Evolutionary conservation across 768 basidiomycete genomes (phyloP), one percentile per base, ranked within the genome.

Genomic region (Pleurotus sapidus): DNA sequence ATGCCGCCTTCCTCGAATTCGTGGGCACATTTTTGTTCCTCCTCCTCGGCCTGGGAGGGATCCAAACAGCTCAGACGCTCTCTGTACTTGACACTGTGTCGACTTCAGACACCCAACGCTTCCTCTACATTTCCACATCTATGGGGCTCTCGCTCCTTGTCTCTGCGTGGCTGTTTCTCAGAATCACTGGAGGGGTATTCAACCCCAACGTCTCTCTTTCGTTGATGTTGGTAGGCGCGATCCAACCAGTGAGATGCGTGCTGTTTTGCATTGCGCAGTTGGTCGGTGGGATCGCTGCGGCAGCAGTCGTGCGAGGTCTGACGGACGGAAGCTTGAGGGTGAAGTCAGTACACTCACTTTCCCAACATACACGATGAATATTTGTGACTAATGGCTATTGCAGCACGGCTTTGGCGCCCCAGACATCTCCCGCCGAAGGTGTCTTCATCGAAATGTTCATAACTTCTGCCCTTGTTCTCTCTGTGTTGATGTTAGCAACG

Each of bases 401-500:
- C 58, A 87, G 85, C 61, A 84, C 82, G 6, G 67, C 68, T 61
- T 72, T 84, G 34, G 72, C 73, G 9, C 64, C 68, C 18, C 78
- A 76, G 3, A 68, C 81, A 58, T 87, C 78, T 68, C 59, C 67
- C 3, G 76, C 83, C 0, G 84, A 88, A 66, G 85, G 75, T 8
- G 77, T 87, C 14, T 88, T 88, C 67, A 86, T 88, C 59, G 87
- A 89, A 67, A 84, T 87, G 79, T 88, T 88, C 68, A 79, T 83
- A 61, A 88, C 86, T 11, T 73, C 81, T 9, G 74, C 76, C 15
- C 74, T 88, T 39, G 79, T 83, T 43, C 68, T 87, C 14, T 74
- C 87, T 5, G 84, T 88, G n/a, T 79, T 88, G 60, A 88, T 89
- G 85, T 67, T 89, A 23, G 87, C 88, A 3, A 83, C 83, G 14